Conservation (phyloP, 305 asterid genomes). For the Rubia balearica region DNA sequence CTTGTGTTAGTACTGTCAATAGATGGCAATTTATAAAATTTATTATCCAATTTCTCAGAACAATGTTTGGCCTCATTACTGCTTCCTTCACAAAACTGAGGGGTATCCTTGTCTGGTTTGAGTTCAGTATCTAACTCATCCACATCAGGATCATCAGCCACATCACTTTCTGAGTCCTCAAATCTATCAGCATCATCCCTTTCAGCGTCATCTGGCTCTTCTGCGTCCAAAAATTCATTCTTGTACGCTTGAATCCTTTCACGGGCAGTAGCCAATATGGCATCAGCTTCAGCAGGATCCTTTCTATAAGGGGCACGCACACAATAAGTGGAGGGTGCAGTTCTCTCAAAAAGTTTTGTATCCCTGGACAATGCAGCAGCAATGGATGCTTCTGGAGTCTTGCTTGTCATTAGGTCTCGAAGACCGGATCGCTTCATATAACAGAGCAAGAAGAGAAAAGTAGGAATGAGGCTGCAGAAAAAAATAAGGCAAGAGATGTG, state of each 20-base stretch:
- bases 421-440: constrained; percentile 78
- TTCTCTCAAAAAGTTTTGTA: constrained; percentile 83
- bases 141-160: constrained; percentile 65
- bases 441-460: constrained; percentile 15
- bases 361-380: constrained; percentile 97
- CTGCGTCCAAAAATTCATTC: constrained; percentile 47
- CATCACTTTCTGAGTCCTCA: constrained; percentile 76
- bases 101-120: constrained; percentile 33
- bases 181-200: constrained; percentile 72
- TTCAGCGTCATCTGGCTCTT: constrained; percentile 58
- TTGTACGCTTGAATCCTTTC: constrained; percentile 56
- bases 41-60: constrained; percentile 22
- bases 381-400: constrained; percentile 96
- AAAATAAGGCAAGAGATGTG: background rate
- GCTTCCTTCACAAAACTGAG: constrained; percentile 27
- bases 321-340: constrained; percentile 93
- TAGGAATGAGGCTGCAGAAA: constrained; percentile 10
- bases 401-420: constrained; percentile 89
- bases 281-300: constrained; percentile 66
- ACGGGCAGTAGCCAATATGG: constrained; percentile 58
- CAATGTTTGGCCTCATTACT: constrained; percentile 18
- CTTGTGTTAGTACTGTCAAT: constrained; percentile 21
- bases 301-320: constrained; percentile 77
- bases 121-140: constrained; percentile 47
- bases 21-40: constrained; percentile 24